Conservation (phyloP, 2,329 filamentous ascomycete species). For the Pyricularia grisea region DNA sequence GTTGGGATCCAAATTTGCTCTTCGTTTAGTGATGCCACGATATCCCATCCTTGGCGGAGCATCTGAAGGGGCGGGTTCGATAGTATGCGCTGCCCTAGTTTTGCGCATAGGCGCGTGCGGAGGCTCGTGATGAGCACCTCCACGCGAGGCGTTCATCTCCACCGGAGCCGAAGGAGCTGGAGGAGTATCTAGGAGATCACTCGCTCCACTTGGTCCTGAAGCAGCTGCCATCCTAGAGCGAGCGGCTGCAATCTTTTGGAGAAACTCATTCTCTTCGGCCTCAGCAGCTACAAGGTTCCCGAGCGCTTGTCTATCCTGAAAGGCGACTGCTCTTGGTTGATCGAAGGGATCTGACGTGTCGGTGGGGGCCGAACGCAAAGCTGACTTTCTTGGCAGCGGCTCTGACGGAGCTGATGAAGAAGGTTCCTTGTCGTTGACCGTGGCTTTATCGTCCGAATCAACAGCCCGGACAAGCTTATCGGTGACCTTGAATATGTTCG, state of each 20-base stretch:
- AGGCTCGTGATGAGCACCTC: slow-evolving; percentile 27
- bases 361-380: slow-evolving; percentile 25
- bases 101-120: slow-evolving; percentile 43
- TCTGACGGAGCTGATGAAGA: slow-evolving; percentile 25
- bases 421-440: slow-evolving; percentile 27
- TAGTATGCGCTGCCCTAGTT: slow-evolving; percentile 41
- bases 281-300: slow-evolving; percentile 31
- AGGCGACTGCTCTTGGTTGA: slow-evolving; percentile 27
- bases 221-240: slow-evolving; percentile 33
- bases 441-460: slow-evolving; percentile 24
- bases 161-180: slow-evolving; percentile 32
- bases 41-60: slow-evolving; percentile 57
- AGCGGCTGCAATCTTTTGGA: slow-evolving; percentile 44
- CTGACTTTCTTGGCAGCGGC: slow-evolving; percentile 29
- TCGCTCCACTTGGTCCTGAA: slow-evolving; percentile 24
- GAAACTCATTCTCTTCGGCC: slow-evolving; percentile 41
- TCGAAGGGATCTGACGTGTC: slow-evolving; percentile 42
- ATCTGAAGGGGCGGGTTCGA: slow-evolving; percentile 43
- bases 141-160: slow-evolving; percentile 25
- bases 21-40: slow-evolving; percentile 34
- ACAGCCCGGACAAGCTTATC: slow-evolving; percentile 40
- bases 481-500: slow-evolving; percentile 77
- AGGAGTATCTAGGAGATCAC: slow-evolving; percentile 57
- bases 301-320: slow-evolving; percentile 28
- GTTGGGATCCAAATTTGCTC: slow-evolving; percentile 28